A percentile compares a stretch with the other conserved stretches of the same genome.
phyloP scores from a whole-genome alignment of 129 eudicot species.

The Scalesia atractyloides region DNA sequence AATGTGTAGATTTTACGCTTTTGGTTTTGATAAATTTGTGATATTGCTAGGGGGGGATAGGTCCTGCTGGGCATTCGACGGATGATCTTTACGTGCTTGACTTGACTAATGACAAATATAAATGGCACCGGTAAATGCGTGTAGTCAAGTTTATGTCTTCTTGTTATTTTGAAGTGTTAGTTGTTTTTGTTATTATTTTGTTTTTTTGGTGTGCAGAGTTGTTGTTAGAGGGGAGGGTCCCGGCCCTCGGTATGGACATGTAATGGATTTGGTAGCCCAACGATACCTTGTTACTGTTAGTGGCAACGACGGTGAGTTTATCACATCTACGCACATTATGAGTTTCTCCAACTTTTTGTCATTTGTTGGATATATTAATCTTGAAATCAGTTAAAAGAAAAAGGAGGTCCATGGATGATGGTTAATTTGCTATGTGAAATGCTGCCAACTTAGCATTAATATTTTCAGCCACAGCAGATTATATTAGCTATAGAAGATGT shows the following conservation, averaged over 20 bases:
- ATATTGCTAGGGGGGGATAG: conserved; percentile 87
- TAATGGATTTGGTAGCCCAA: conserved; percentile 95
- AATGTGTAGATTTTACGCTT: conserved; percentile 6
- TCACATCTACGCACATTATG: neutral
- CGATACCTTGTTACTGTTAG: conserved; percentile 87
- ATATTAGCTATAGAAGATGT: neutral
- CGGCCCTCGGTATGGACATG: conserved; percentile 97
- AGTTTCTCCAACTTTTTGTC: neutral
- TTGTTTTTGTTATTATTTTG: neutral
- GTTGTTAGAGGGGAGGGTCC: conserved; percentile 97
- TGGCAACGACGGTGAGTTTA: conserved; percentile 90
- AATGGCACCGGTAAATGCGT: conserved; percentile 83
- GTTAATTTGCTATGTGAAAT: neutral
- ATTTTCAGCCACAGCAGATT: neutral
- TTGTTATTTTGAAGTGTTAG: neutral
- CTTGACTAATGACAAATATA: conserved; percentile 87
- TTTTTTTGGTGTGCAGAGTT: conserved; percentile 52
- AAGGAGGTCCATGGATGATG: neutral
- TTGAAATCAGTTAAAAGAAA: neutral
- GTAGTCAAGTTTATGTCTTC: conserved; percentile 1
- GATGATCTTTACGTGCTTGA: conserved; percentile 96
- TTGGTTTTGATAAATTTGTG: conserved; percentile 33
- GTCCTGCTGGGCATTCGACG: conserved; percentile 96
- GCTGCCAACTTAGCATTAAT: neutral
- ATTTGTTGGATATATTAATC: conserved; percentile 2